Evolutionary conservation across 2,329 filamentous ascomycete species (phyloP).

Genomic region (Chrysosporium keratinophilum): DNA sequence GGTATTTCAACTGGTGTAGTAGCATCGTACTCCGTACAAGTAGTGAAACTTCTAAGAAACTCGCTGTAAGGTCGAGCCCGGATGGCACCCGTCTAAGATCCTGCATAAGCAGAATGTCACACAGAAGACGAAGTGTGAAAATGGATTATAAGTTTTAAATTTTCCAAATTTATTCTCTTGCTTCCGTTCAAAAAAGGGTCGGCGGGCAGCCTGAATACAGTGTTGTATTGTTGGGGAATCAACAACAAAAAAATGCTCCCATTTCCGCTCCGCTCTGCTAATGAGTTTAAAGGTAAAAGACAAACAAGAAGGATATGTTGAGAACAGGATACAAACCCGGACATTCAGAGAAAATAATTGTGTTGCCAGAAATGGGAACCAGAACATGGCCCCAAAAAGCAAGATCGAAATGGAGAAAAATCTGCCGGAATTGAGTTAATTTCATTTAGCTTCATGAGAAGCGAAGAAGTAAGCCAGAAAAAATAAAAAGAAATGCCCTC

Average conservation of each 20-base stretch:
- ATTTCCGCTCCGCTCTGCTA: slow-evolving; percentile 7
- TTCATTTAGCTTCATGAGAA: not conserved
- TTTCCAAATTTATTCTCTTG: too few relatives aligned
- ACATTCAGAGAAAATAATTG: not conserved
- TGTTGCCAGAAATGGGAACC: not conserved
- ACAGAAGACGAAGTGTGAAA: too few relatives aligned
- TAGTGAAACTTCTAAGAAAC: too few relatives aligned
- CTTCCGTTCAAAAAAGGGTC: too few relatives aligned
- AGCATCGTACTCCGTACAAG: too few relatives aligned
- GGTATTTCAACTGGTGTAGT: too few relatives aligned
- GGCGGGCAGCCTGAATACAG: too few relatives aligned
- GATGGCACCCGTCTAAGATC: too few relatives aligned
- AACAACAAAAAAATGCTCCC: slow-evolving; percentile 2
- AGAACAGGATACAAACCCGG: not conserved
- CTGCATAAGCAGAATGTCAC: too few relatives aligned
- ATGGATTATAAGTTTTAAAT: too few relatives aligned
- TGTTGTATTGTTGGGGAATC: too few relatives aligned
- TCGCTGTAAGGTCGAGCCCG: too few relatives aligned
- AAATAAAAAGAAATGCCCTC: not conserved
- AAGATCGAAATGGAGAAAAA: not conserved
- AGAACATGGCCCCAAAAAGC: not conserved
- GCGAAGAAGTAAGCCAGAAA: not conserved
- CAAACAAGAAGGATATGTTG: not conserved
- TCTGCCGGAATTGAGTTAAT: not conserved
- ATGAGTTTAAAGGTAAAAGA: not conserved